phyloP scores from a whole-genome alignment of 2,329 filamentous ascomycete species.

The Sclerotinia nivalis region DNA sequence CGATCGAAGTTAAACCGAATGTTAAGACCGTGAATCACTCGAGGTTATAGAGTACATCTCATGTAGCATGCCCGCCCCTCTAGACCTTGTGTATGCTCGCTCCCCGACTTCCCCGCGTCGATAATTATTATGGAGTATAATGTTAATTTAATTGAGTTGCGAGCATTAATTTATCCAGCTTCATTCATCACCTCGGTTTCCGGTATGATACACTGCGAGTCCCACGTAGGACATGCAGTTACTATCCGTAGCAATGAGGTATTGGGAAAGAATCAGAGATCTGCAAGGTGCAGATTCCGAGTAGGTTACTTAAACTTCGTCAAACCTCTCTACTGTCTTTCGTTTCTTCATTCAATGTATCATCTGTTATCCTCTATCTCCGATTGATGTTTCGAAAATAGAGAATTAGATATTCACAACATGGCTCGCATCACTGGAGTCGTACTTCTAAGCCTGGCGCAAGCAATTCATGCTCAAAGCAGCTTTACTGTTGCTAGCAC shows the following conservation, averaged over 20 bases:
- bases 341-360: not conserved
- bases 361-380: not conserved
- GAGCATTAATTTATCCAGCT: not conserved
- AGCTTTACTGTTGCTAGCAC: conserved; percentile 18
- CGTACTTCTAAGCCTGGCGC: conserved; percentile 2
- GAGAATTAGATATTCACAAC: not conserved
- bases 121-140: not conserved
- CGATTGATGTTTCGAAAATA: not conserved
- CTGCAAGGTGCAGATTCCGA: not conserved
- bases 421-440: conserved; percentile 9
- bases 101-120: conserved; percentile 5
- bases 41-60: too few species aligned
- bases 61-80: not conserved
- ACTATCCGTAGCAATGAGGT: conserved; percentile 20
- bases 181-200: not conserved
- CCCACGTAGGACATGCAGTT: conserved; percentile 12
- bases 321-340: not conserved
- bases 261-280: not conserved
- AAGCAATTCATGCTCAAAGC: conserved; percentile 21
- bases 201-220: conserved; percentile 18
- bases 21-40: too few species aligned
- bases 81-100: not conserved
- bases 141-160: not conserved
- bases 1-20: too few species aligned
- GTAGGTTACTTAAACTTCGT: conserved; percentile 10